Evolutionary conservation across 306 rosid species (phyloP).

Genomic region (Cucurbita maxima): DNA sequence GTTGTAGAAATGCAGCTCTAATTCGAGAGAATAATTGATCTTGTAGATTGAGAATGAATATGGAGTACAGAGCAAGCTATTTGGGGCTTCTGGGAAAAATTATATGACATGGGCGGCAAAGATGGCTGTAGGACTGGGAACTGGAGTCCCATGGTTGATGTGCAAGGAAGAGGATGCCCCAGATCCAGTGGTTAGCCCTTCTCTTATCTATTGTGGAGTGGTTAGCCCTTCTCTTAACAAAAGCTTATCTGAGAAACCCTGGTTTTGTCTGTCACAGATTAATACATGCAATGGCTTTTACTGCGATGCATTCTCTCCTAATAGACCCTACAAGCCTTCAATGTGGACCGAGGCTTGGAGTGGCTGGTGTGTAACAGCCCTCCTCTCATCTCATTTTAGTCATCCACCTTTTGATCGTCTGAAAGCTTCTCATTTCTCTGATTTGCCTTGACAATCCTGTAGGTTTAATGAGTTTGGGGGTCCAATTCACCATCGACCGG

Average conservation of each 20-base stretch:
- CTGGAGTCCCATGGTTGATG: constrained; percentile 99
- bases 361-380: constrained; percentile 62
- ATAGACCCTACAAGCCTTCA: constrained; percentile 79
- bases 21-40: background rate
- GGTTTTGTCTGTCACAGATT: constrained; percentile 41
- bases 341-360: constrained; percentile 99
- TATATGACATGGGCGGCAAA: constrained; percentile 94
- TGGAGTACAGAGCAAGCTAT: constrained; percentile 70
- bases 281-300: constrained; percentile 96
- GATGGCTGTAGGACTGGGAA: constrained; percentile 81
- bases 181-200: constrained; percentile 80
- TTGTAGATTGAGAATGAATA: constrained; percentile 93
- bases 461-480: constrained; percentile 97
- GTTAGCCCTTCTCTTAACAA: constrained; percentile 24
- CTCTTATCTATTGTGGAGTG: constrained; percentile 18
- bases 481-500: constrained; percentile 76
- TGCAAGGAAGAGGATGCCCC: constrained; percentile 99
- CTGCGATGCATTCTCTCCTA: constrained; percentile 81
- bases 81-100: constrained; percentile 69
- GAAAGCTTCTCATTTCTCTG: background rate
- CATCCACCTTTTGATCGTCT: background rate
- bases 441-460: constrained; percentile 11
- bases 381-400: background rate
- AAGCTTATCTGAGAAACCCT: constrained; percentile 13
- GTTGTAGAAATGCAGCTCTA: background rate